These are phyloP conservation scores for Schwanniomyces pseudopolymorphus DNA, from an alignment of 805 yeast genomes.

Conservation along the genomic window DNA sequence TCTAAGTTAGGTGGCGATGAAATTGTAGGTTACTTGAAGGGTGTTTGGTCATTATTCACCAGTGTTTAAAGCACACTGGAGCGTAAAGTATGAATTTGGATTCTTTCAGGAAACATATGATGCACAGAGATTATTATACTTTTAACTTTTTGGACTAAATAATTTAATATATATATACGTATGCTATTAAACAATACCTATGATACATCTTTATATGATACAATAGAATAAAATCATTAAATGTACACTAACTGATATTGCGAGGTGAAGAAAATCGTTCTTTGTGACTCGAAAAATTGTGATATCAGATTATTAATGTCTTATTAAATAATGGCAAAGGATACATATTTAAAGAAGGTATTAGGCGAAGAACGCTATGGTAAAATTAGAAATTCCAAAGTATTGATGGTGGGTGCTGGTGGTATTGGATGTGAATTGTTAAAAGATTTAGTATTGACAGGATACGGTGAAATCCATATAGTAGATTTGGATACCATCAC, in stretches of 20 bases:
- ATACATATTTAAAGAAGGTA: slow-evolving; percentile 43
- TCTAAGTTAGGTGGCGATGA: slow-evolving; percentile 79
- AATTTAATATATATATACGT: background rate
- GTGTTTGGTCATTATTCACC: slow-evolving; percentile 69
- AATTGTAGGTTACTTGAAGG: slow-evolving; percentile 73
- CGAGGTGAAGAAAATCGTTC: background rate
- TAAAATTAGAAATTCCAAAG: slow-evolving; percentile 45
- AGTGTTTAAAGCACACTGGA: slow-evolving; percentile 41
- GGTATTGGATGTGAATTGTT: slow-evolving; percentile 94
- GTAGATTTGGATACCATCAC: slow-evolving; percentile 97
- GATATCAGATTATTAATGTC: background rate
- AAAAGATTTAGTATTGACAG: slow-evolving; percentile 74
- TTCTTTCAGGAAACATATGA: background rate
- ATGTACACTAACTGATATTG: background rate
- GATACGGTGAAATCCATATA: slow-evolving; percentile 83
- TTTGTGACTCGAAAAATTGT: background rate
- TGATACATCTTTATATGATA: background rate
- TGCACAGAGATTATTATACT: background rate
- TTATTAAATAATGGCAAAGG: slow-evolving; percentile 29
- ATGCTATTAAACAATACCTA: background rate
- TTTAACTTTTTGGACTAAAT: background rate
- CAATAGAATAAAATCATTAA: background rate
- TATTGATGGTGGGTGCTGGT: slow-evolving; percentile 90
- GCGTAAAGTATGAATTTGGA: background rate
- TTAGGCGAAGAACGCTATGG: slow-evolving; percentile 38